A percentile compares a stretch with the other conserved stretches of the same genome.
phyloP scores from a whole-genome alignment of 202 grass and related monocot genomes.

The Carex arenaria region DNA sequence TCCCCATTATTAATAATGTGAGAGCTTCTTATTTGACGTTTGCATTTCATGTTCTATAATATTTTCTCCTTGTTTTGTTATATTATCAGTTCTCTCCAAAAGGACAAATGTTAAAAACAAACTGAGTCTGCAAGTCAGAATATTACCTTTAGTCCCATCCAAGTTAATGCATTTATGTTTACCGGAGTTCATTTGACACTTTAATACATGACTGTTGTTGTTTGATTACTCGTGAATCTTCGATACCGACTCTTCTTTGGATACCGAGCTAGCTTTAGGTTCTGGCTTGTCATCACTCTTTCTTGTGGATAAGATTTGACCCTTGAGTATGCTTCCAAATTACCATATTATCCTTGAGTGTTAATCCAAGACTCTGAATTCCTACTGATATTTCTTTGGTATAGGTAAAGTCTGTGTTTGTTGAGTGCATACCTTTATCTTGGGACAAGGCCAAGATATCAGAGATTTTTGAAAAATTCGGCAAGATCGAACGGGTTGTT shows the following conservation, averaged over 20 bases:
- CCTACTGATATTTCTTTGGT: constrained; percentile 16
- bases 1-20: not conserved
- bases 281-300: not conserved
- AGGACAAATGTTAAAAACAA: not conserved
- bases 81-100: not conserved
- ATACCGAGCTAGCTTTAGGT: not conserved
- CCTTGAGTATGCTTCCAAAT: constrained; percentile 1
- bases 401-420: constrained; percentile 60
- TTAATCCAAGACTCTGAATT: not conserved
- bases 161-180: not conserved
- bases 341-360: not conserved
- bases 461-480: constrained; percentile 53
- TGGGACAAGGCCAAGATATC: constrained; percentile 45
- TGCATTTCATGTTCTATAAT: not conserved
- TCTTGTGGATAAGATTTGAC: not conserved
- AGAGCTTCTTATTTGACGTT: not conserved
- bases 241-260: not conserved
- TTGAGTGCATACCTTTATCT: constrained; percentile 52
- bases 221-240: not conserved
- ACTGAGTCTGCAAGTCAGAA: not conserved
- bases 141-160: not conserved
- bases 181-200: not conserved
- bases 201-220: constrained; percentile 1
- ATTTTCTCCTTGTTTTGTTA: not conserved
- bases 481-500: constrained; percentile 37